These are phyloP conservation scores for Monsonia emarginata DNA, from an alignment of 441 rosid species.

Conservation along the genomic window DNA sequence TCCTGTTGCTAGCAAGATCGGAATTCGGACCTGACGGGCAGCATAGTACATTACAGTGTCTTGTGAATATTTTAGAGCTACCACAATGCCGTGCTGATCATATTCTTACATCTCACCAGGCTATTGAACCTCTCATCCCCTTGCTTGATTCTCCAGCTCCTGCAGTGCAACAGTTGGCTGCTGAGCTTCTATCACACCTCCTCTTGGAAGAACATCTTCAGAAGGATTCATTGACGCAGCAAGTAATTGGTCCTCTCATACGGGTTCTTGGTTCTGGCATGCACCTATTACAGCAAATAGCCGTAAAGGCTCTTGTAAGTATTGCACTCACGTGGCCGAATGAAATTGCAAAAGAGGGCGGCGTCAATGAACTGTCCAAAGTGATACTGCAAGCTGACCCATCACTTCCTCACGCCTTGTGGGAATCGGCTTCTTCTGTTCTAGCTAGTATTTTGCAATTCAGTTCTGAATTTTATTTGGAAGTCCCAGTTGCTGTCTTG, in stretches of 20 bases:
- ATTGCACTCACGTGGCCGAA: conserved; percentile 89
- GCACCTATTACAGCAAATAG: conserved; percentile 92
- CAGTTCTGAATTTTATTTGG: conserved; percentile 90
- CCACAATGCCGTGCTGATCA: conserved; percentile 89
- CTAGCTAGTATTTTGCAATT: conserved; percentile 80
- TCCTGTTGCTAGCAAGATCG: conserved; percentile 57
- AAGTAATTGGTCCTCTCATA: conserved; percentile 73
- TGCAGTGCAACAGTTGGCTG: conserved; percentile 92
- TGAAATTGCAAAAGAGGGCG: conserved; percentile 95
- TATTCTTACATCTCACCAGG: conserved; percentile 66
- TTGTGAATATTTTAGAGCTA: conserved; percentile 91
- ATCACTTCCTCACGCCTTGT: conserved; percentile 72
- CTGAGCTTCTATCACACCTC: conserved; percentile 92
- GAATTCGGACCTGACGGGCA: conserved; percentile 94
- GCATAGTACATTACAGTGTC: conserved; percentile 90
- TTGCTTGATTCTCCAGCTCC: conserved; percentile 86
- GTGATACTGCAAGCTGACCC: conserved; percentile 93
- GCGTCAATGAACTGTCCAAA: conserved; percentile 82
- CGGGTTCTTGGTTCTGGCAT: conserved; percentile 83
- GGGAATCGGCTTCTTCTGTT: conserved; percentile 97
- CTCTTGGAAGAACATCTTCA: conserved; percentile 80
- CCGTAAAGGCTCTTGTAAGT: conserved; percentile 92
- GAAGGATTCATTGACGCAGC: conserved; percentile 75
- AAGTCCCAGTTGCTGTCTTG: conserved; percentile 92
- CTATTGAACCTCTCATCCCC: conserved; percentile 86